Percentiles rank a stretch among this genome's conserved stretches.
phyloP scores from a whole-genome alignment of 2,329 filamentous ascomycete species.

The Colletotrichum sp. region DNA sequence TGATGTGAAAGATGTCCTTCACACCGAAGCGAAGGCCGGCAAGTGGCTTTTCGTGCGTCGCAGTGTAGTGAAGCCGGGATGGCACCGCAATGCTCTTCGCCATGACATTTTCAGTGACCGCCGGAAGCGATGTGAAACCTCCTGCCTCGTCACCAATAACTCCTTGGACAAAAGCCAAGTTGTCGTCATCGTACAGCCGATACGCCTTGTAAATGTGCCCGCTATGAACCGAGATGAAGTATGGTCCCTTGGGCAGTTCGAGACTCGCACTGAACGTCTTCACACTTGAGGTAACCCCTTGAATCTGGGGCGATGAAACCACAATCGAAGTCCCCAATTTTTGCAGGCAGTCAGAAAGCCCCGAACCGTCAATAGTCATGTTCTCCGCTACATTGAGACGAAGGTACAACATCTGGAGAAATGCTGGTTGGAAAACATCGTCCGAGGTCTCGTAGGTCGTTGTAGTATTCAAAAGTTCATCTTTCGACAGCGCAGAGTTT shows the following conservation, averaged over 20 bases:
- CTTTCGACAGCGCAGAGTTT: background rate
- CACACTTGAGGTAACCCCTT: background rate
- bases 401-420: background rate
- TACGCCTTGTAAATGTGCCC: background rate
- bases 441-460: background rate
- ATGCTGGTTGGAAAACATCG: background rate
- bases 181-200: background rate
- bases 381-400: background rate
- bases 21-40: slow-evolving; percentile 56
- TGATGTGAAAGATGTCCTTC: slow-evolving; percentile 63
- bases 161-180: background rate
- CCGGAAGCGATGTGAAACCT: background rate
- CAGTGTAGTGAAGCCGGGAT: slow-evolving; percentile 53
- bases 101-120: background rate
- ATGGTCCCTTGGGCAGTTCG: background rate
- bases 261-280: background rate
- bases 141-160: background rate
- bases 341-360: background rate
- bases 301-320: background rate
- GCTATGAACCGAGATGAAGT: background rate
- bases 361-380: background rate
- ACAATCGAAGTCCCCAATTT: background rate
- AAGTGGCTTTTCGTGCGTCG: slow-evolving; percentile 44
- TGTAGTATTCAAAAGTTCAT: background rate
- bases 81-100: slow-evolving; percentile 40